Evolutionary conservation across 768 basidiomycete genomes (phyloP).

Genomic region (Austroboletus eburneus): DNA sequence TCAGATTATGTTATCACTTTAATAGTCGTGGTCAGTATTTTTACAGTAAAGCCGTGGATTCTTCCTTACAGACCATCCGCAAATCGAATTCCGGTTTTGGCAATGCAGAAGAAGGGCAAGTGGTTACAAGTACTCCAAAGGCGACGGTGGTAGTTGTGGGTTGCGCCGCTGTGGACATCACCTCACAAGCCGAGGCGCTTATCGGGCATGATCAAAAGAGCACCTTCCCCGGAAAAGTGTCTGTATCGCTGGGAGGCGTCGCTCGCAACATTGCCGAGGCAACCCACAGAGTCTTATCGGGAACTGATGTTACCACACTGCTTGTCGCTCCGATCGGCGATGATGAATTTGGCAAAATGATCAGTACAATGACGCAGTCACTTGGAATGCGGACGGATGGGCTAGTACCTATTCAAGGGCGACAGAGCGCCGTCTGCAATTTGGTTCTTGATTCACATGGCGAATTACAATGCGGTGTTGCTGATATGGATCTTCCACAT

Average conservation of each 20-base stretch:
- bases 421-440: constrained; percentile 79
- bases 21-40: constrained; percentile 7
- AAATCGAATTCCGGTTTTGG: background rate
- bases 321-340: constrained; percentile 74
- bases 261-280: constrained; percentile 95
- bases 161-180: constrained; percentile 87
- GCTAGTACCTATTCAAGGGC: constrained; percentile 39
- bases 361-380: constrained; percentile 50
- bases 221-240: constrained; percentile 76
- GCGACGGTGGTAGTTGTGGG: constrained; percentile 73
- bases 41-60: background rate
- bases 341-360: constrained; percentile 71
- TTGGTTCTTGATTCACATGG: constrained; percentile 74
- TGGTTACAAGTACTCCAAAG: constrained; percentile 8
- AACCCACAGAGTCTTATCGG: constrained; percentile 57
- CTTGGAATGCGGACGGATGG: constrained; percentile 85
- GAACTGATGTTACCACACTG: constrained; percentile 36
- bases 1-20: background rate
- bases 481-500: constrained; percentile 81
- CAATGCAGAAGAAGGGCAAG: background rate
- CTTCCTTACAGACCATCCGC: background rate
- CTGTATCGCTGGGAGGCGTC: constrained; percentile 80
- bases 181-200: constrained; percentile 44
- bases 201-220: constrained; percentile 47
- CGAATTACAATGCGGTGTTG: constrained; percentile 76